Conservation (phyloP, 2,329 filamentous ascomycete genomes). For the Alternaria sp. region DNA sequence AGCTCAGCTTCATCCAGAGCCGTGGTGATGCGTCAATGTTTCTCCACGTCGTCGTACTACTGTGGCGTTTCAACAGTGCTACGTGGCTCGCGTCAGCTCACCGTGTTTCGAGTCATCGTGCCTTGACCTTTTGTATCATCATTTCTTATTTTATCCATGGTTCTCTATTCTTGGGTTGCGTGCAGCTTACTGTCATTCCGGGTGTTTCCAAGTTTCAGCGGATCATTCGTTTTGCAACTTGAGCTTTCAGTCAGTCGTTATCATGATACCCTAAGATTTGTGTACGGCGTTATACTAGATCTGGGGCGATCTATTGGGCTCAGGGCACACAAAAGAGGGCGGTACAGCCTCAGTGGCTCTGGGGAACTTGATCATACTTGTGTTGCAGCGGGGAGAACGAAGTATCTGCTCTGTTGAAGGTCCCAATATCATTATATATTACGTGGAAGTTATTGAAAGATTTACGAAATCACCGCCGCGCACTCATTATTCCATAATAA, state of each 20-base stretch:
- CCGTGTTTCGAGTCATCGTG: neutral
- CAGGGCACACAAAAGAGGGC: neutral
- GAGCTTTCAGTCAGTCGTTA: neutral
- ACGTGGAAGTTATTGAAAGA: neutral
- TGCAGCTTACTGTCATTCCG: neutral
- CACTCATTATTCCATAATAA: neutral
- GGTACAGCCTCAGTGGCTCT: neutral
- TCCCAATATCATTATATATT: neutral
- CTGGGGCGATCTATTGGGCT: neutral
- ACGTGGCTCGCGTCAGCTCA: neutral
- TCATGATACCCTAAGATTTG: neutral
- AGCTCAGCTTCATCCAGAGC: neutral
- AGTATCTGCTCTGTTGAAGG: neutral
- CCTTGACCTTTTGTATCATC: neutral
- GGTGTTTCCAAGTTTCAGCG: neutral
- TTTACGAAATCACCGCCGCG: neutral
- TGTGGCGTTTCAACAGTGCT: neutral
- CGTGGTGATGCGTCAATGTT: conserved; percentile 4
- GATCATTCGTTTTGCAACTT: neutral
- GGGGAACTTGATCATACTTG: neutral
- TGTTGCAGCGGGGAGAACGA: neutral
- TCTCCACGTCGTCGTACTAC: conserved; percentile 4
- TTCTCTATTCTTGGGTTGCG: neutral
- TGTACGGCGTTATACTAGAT: neutral
- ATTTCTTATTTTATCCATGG: neutral